Evolutionary conservation across 352 stramenopile species (phyloP), one percentile per base, ranked within the genome.

Genomic region (Pythium periplocum): DNA sequence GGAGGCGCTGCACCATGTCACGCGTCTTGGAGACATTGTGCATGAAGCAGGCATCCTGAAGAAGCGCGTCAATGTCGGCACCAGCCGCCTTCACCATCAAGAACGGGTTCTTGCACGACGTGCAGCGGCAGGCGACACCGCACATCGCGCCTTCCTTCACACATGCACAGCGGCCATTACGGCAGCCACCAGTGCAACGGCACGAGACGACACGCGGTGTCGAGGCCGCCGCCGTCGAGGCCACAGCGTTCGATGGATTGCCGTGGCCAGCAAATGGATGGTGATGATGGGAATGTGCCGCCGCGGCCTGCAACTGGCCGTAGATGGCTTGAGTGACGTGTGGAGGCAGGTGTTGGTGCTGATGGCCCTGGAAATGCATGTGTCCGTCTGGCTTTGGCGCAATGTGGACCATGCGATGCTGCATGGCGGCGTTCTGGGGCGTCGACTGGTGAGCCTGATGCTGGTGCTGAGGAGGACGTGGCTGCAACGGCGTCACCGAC

Each of bases 41-140:
- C 83, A 93, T 93, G 59, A 93, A 93, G 61, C 83, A 93, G 55
- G 72, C 69, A 57, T 93, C 83, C 51, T 87, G 59, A 1, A 89
- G 63, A 45, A 93, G 50, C 11, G 77, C 77, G 35, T 89, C 76
- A 49, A 93, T 89, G 52, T 90, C 73, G 17, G 80, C 80, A 17
- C 83, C 83, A 1, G 79, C 78, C 0, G 74, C 74, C 56, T 90
- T 85, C 40, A 93, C 82, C 73, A 87, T 87, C 54, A 87, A 59
- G 51, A 90, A 93, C 37, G 83, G 83, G 66, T 93, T 93, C 67
- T 93, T 90, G 69, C 83, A 93, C 9, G 79, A 90, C 47, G 83
- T 93, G 68, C 83, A 93, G 35, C 83, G 83, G 51, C 83, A 93
- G 32, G 76, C 78, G 9, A 62, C 55, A 31, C 77, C 77, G 44